These are phyloP conservation scores for Penicillium cinerascens DNA, from an alignment of 495 filamentous ascomycete species.

Conservation along the genomic window DNA sequence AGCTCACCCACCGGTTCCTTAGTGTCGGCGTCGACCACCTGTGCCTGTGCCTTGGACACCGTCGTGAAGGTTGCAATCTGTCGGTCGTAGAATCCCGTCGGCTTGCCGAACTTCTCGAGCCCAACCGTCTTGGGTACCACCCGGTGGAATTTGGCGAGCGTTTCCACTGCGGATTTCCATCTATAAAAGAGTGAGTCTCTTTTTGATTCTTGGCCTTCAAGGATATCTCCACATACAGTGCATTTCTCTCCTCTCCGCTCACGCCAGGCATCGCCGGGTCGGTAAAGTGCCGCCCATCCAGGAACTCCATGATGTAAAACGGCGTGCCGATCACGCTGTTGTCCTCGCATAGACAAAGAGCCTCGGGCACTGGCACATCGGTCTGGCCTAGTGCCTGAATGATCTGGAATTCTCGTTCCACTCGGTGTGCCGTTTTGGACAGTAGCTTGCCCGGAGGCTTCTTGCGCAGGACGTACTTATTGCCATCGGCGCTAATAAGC, in stretches of 20 bases:
- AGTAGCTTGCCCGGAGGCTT: slow-evolving; percentile 91
- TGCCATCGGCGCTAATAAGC: slow-evolving; percentile 63
- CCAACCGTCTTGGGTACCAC: slow-evolving; percentile 64
- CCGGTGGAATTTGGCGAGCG: slow-evolving; percentile 81
- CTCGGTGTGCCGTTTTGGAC: slow-evolving; percentile 89
- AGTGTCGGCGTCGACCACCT: slow-evolving; percentile 70
- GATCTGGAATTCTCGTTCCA: slow-evolving; percentile 91
- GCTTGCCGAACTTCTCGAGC: slow-evolving; percentile 68
- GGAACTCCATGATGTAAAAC: slow-evolving; percentile 95
- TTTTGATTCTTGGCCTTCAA: too few species aligned
- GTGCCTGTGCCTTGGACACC: slow-evolving; percentile 74
- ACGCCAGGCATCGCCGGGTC: slow-evolving; percentile 80
- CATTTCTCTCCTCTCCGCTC: slow-evolving; percentile 57
- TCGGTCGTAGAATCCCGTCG: slow-evolving; percentile 75
- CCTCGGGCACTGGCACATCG: slow-evolving; percentile 81
- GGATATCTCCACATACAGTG: slow-evolving; percentile 51
- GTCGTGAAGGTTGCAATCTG: slow-evolving; percentile 79
- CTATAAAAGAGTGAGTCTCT: slow-evolving; percentile 24
- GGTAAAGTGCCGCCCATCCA: slow-evolving; percentile 88
- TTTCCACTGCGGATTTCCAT: slow-evolving; percentile 80
- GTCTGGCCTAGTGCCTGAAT: slow-evolving; percentile 76
- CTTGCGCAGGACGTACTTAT: slow-evolving; percentile 83
- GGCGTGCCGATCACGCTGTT: slow-evolving; percentile 72
- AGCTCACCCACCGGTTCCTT: slow-evolving; percentile 73
- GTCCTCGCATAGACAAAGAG: slow-evolving; percentile 86